phyloP scores from a whole-genome alignment of 2,329 filamentous ascomycete genomes.

The Pseudocercospora fuligena region DNA sequence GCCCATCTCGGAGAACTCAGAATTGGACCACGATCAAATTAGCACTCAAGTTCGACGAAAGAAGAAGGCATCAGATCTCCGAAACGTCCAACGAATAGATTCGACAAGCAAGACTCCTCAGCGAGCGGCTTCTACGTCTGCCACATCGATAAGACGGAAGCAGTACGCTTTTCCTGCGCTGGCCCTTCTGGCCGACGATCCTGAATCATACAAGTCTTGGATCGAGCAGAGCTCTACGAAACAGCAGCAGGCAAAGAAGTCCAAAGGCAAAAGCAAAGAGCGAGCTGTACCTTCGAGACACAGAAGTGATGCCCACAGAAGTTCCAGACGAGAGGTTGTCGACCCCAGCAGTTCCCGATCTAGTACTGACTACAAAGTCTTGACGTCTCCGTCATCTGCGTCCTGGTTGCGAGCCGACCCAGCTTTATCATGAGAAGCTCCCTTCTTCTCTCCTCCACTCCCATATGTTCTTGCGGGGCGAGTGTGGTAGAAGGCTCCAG shows the following conservation, averaged over 20 bases:
- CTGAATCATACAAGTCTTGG: background rate
- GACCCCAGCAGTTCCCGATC: background rate
- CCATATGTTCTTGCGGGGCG: background rate
- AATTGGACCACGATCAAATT: background rate
- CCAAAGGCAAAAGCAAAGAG: background rate
- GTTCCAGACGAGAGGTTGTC: background rate
- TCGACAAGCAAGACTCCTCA: background rate
- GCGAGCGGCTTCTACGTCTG: background rate
- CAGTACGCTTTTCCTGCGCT: conserved; percentile 1
- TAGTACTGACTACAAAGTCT: background rate
- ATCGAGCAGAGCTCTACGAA: background rate
- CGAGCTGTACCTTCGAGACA: background rate
- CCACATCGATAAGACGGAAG: background rate
- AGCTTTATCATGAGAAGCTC: background rate
- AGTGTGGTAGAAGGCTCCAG: background rate
- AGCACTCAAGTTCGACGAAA: background rate
- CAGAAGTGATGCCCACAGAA: background rate
- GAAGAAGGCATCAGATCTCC: background rate
- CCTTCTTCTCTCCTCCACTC: background rate
- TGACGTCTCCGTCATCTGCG: background rate
- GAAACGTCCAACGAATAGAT: background rate
- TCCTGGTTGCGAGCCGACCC: background rate
- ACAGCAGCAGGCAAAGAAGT: background rate
- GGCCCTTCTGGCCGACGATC: conserved; percentile 1
- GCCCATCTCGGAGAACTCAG: background rate